Percentiles rank a stretch among this genome's conserved stretches.
These are phyloP conservation scores for Scopulariopsis brevicaulis DNA, from an alignment of 2,329 filamentous ascomycete genomes.

Conservation along the genomic window DNA sequence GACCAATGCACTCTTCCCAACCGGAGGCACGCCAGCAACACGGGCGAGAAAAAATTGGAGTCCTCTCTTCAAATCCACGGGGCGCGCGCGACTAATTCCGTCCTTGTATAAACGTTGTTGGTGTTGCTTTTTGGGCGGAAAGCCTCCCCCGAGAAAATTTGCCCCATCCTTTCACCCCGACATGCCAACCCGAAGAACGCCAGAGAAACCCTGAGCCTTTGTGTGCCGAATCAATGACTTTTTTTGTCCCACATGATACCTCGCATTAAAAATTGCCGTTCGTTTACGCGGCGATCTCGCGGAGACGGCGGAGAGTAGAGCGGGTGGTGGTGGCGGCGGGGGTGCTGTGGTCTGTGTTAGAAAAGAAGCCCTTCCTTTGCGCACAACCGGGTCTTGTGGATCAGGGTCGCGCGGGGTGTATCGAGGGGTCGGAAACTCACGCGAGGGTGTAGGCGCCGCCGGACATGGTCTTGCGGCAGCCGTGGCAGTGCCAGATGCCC, in stretches of 20 bases:
- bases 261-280: not conserved
- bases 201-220: conserved; percentile 3
- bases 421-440: conserved; percentile 48
- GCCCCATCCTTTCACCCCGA: not conserved
- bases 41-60: not conserved
- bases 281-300: conserved; percentile 86
- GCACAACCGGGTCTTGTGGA: not conserved
- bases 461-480: conserved; percentile 72
- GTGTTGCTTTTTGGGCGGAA: not conserved
- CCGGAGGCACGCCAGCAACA: too few relatives aligned
- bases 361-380: not conserved
- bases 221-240: conserved; percentile 10
- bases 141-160: not conserved
- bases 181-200: conserved; percentile 5
- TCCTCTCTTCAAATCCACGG: not conserved
- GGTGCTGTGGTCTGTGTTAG: conserved; percentile 44
- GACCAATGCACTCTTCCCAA: not conserved
- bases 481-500: conserved; percentile 94
- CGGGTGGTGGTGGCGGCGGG: conserved; percentile 87
- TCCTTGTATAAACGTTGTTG: not conserved
- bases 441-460: conserved; percentile 85
- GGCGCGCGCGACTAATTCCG: not conserved
- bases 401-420: not conserved
- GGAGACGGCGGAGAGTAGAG: conserved; percentile 92
- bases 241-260: conserved; percentile 10